A percentile compares a stretch with the other conserved stretches of the same genome.
These are phyloP conservation scores for Tolypocladium cylindrosporum DNA, from an alignment of 2,329 filamentous ascomycete species.

Conservation along the genomic window DNA sequence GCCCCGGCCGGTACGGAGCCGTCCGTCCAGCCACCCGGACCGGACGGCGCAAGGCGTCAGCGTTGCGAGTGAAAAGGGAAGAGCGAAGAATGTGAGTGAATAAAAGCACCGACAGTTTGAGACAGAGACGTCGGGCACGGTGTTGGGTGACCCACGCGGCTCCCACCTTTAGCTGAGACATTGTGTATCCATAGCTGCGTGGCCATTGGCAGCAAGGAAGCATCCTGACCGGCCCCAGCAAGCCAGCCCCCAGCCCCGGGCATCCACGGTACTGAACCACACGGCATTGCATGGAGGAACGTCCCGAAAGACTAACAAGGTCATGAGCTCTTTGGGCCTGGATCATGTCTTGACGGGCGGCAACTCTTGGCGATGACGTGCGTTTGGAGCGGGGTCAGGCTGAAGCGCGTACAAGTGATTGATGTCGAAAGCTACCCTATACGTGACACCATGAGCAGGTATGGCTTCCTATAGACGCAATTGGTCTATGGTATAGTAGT, in stretches of 20 bases:
- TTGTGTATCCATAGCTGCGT: neutral
- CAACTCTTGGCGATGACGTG: neutral
- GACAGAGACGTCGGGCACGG: neutral
- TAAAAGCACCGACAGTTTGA: neutral
- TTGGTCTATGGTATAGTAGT: no score
- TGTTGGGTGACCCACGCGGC: conserved; percentile 1
- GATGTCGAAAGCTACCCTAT: neutral
- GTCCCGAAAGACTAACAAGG: neutral
- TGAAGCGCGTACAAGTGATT: no score
- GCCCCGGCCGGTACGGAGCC: conserved; percentile 1
- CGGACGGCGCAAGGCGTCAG: neutral
- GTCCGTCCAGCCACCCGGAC: conserved; percentile 1
- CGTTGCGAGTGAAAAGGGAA: neutral
- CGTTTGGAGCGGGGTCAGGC: neutral
- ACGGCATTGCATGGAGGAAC: neutral
- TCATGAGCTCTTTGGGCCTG: neutral
- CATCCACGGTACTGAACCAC: neutral
- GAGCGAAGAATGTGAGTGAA: neutral
- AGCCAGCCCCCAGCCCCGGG: neutral
- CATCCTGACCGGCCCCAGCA: neutral
- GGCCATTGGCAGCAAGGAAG: neutral
- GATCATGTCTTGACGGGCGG: neutral
- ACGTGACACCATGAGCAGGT: neutral
- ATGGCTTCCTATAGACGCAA: no score
- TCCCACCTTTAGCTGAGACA: neutral